These are phyloP conservation scores for Linum trigynum DNA, from an alignment of 345 rosid genomes.

Conservation along the genomic window DNA sequence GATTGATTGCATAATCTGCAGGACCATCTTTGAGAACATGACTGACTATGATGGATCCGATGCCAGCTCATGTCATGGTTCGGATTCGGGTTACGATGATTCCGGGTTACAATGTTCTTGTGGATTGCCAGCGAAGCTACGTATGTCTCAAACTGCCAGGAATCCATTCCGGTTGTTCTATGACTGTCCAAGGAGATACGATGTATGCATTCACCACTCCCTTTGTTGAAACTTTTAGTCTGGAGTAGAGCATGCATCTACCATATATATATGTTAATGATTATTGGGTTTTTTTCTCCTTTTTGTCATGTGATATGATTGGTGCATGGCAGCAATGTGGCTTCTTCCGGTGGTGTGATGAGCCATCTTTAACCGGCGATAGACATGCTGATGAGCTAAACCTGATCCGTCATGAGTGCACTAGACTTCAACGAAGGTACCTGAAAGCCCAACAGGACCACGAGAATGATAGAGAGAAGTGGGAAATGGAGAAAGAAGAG, in stretches of 20 bases:
- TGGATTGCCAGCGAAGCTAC: constrained; percentile 6
- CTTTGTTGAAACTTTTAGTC: background rate
- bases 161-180: constrained; percentile 16
- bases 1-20: background rate
- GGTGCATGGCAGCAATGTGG: constrained; percentile 8
- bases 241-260: no score
- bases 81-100: background rate
- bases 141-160: constrained; percentile 5
- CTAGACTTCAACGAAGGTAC: constrained; percentile 2
- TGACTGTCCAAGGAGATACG: constrained; percentile 5
- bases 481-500: constrained; percentile 10
- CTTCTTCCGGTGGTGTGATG: constrained; percentile 14
- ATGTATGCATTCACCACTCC: background rate
- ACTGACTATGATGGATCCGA: background rate
- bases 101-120: constrained; percentile 5
- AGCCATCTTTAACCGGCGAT: constrained; percentile 6
- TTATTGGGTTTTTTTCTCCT: background rate
- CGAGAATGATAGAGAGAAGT: background rate
- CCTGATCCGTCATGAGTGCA: constrained; percentile 11
- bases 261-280: no score
- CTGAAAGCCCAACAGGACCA: constrained; percentile 1
- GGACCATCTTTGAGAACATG: background rate
- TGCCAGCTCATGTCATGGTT: background rate
- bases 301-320: background rate
- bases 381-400: constrained; percentile 13